Evolutionary conservation across 495 filamentous ascomycete species (phyloP).

Genomic region (Penicillium tannophilum): DNA sequence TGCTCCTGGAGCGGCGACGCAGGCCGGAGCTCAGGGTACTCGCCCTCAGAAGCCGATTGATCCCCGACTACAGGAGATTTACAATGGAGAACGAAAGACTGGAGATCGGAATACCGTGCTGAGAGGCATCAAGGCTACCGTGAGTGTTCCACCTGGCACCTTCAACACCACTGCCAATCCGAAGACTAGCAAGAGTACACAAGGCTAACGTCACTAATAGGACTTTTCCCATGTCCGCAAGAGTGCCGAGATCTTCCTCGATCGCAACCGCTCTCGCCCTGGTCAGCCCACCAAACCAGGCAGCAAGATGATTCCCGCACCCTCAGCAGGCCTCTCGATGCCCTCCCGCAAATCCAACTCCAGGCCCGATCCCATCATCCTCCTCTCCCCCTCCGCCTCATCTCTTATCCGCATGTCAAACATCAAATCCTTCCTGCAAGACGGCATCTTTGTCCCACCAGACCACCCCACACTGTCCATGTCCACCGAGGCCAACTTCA

Average conservation of each 20-base stretch:
- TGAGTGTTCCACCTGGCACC: slow-evolving; percentile 42
- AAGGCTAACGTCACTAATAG: slow-evolving; percentile 42
- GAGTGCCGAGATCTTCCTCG: slow-evolving; percentile 76
- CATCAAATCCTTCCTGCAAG: slow-evolving; percentile 91
- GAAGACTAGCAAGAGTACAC: neutral
- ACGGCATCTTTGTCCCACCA: slow-evolving; percentile 77
- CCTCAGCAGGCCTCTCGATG: slow-evolving; percentile 44
- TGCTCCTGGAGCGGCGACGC: slow-evolving; percentile 49
- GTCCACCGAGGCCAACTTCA: slow-evolving; percentile 67
- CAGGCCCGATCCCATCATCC: slow-evolving; percentile 90
- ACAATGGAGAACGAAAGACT: slow-evolving; percentile 85
- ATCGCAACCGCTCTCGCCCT: slow-evolving; percentile 53
- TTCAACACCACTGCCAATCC: neutral
- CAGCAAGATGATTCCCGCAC: slow-evolving; percentile 42
- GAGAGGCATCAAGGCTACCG: slow-evolving; percentile 85
- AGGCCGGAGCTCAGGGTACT: slow-evolving; percentile 53
- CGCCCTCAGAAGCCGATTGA: slow-evolving; percentile 65
- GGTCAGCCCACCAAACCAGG: slow-evolving; percentile 46
- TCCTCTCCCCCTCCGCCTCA: slow-evolving; percentile 96
- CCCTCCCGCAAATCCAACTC: slow-evolving; percentile 53
- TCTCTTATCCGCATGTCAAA: slow-evolving; percentile 97
- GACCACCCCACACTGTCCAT: slow-evolving; percentile 63
- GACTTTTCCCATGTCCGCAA: slow-evolving; percentile 96
- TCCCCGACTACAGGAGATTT: slow-evolving; percentile 81
- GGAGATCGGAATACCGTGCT: slow-evolving; percentile 90